Base-by-base conservation (phyloP, 176 grass and related monocot species). In the Eragrostis nindensis region DNA sequence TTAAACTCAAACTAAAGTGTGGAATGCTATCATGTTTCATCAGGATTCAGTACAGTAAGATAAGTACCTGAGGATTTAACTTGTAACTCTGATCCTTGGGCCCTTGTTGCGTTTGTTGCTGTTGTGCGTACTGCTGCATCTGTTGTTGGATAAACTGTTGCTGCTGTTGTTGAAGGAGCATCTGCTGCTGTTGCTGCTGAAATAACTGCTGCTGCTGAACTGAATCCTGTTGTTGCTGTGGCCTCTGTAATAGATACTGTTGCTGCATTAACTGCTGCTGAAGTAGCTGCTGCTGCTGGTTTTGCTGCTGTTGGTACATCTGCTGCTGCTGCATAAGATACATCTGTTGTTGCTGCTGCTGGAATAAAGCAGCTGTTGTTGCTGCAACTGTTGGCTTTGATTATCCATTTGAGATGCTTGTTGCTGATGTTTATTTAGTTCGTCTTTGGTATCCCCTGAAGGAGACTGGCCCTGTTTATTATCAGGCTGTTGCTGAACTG, bases 351-450 rank as follows among this genome's bases (percentile, higher is more conserved):
- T 78, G 76, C 21, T 79, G 61, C 17, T 94, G 86, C 66, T 87
- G 80, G 27, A 64, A 75, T 90, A 97, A 56, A 92, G 62, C 82
- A 97, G 49, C 18, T 97, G 94, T 8, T 97, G 84, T 80, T 97
- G 91, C 89, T 93, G 86, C 71, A 73, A 71, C 6, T 85, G 79
- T 18, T 83, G 74, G 50, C 53, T 82, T 82, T 89, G 84, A 61
- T 86, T 70, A 55, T 80, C 79, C 30, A 77, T 70, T 89, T 83
- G 86, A 52, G 83, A 62, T 80, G 74, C 41, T 55, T 89, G 80
- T 57, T 84, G 80, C 49, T 77, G 67, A 69, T 75, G 72, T 39
- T 82, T 80, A 82, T 81, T 54, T 61, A 85, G 77, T 55, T 78
- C 77, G 68, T 55, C 65, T 59, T 89, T 77, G 52, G 52, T 30